These are phyloP conservation scores for Gossypium anomalum DNA, from an alignment of 345 rosid genomes.

Conservation along the genomic window DNA sequence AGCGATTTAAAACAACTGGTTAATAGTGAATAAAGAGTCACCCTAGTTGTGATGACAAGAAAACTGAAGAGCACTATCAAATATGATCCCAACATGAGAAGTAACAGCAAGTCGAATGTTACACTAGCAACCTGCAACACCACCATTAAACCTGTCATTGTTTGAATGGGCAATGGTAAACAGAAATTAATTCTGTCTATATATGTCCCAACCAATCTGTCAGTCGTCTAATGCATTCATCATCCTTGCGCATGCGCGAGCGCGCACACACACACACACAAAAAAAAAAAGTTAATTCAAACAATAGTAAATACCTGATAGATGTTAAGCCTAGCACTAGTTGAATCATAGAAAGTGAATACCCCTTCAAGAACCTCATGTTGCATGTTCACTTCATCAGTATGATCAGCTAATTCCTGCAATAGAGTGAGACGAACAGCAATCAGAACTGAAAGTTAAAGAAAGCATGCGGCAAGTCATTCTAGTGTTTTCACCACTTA, in stretches of 20 bases:
- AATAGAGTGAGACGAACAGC: slow-evolving; percentile 12
- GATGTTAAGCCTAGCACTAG: slow-evolving; percentile 66
- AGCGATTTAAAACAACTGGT: neutral
- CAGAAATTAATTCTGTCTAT: neutral
- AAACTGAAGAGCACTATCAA: slow-evolving; percentile 85
- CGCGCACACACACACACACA: too few relatives aligned
- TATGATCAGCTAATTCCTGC: slow-evolving; percentile 85
- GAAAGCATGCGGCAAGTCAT: neutral
- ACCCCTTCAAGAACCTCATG: slow-evolving; percentile 76
- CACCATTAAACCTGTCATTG: slow-evolving; percentile 5
- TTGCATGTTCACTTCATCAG: slow-evolving; percentile 68
- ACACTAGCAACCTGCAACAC: slow-evolving; percentile 91
- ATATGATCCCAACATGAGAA: slow-evolving; percentile 86
- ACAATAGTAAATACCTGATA: slow-evolving; percentile 59
- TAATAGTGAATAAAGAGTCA: slow-evolving; percentile 29
- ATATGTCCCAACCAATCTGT: neutral
- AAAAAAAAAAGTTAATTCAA: neutral
- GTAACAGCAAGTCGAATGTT: slow-evolving; percentile 89
- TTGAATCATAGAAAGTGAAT: slow-evolving; percentile 86
- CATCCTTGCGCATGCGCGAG: neutral
- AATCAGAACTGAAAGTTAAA: neutral
- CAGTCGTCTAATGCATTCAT: neutral
- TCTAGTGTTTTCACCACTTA: neutral
- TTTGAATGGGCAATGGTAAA: neutral
- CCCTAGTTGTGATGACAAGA: slow-evolving; percentile 93